These are phyloP conservation scores for Plectosphaerella cucumerina DNA, from an alignment of 2,329 filamentous ascomycete species.

Conservation along the genomic window DNA sequence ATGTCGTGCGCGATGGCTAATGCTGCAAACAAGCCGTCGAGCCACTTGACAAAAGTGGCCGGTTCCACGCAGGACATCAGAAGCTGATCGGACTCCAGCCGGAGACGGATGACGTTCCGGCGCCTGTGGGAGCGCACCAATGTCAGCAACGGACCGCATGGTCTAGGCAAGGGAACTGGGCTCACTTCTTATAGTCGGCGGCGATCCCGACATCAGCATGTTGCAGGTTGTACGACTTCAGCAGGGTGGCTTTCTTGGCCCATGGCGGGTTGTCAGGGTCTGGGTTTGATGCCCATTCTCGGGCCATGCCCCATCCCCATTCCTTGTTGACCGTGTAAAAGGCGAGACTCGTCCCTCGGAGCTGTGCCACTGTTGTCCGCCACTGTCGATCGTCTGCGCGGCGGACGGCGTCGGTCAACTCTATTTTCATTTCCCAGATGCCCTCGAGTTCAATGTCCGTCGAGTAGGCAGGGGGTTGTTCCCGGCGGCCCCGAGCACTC, in stretches of 20 bases:
- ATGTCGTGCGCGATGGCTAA: slow-evolving; percentile 68
- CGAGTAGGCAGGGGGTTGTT: slow-evolving; percentile 48
- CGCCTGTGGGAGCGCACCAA: slow-evolving; percentile 31
- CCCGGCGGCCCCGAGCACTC: background rate
- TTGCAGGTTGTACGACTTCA: slow-evolving; percentile 67
- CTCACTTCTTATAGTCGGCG: slow-evolving; percentile 66
- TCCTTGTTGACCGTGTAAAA: slow-evolving; percentile 61
- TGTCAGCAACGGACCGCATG: too few relatives aligned
- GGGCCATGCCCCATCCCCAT: slow-evolving; percentile 43
- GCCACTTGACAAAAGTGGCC: slow-evolving; percentile 63
- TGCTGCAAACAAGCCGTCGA: slow-evolving; percentile 66
- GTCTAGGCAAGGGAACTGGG: slow-evolving; percentile 9
- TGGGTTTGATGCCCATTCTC: slow-evolving; percentile 34
- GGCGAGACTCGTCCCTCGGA: slow-evolving; percentile 65
- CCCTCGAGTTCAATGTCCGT: slow-evolving; percentile 52
- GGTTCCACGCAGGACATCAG: slow-evolving; percentile 63
- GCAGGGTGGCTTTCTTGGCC: slow-evolving; percentile 49
- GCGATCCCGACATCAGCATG: slow-evolving; percentile 74
- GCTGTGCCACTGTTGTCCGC: slow-evolving; percentile 57
- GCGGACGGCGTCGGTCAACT: slow-evolving; percentile 62
- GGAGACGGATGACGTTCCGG: slow-evolving; percentile 65
- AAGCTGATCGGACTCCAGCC: slow-evolving; percentile 71
- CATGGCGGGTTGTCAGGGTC: slow-evolving; percentile 47
- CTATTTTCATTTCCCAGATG: slow-evolving; percentile 60
- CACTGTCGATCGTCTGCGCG: slow-evolving; percentile 59